phyloP scores from a whole-genome alignment of 495 filamentous ascomycete genomes.

The Hypoxylon crocopeplum region DNA sequence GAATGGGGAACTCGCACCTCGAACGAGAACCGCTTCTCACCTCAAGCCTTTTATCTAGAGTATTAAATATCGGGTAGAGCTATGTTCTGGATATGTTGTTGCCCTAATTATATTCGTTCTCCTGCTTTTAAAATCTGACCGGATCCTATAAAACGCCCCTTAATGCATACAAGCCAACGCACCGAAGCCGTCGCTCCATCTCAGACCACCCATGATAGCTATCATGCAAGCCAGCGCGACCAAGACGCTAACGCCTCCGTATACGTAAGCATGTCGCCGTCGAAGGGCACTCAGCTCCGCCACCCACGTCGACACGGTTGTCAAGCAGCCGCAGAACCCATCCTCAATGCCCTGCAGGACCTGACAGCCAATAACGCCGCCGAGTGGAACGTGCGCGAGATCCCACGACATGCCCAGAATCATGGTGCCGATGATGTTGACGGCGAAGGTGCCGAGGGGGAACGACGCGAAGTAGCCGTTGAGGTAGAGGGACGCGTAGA shows the following conservation, averaged over 20 bases:
- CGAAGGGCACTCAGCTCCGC: constrained; percentile 74
- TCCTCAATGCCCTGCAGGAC: constrained; percentile 84
- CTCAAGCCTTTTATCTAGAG: too few species aligned
- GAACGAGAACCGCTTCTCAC: too few species aligned
- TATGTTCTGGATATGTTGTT: too few species aligned
- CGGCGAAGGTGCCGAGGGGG: constrained; percentile 86
- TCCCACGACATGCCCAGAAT: constrained; percentile 73
- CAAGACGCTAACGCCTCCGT: constrained; percentile 71
- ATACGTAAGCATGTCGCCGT: constrained; percentile 74
- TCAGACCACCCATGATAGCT: constrained; percentile 78
- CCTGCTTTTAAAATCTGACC: too few species aligned
- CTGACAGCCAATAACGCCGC: constrained; percentile 71
- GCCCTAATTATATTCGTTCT: too few species aligned
- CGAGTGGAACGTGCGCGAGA: constrained; percentile 67
- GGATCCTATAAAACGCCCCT: constrained; percentile 1
- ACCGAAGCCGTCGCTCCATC: constrained; percentile 74
- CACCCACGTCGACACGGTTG: constrained; percentile 94
- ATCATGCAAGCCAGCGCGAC: constrained; percentile 71
- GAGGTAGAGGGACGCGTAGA: constrained; percentile 69
- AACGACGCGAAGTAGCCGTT: constrained; percentile 74
- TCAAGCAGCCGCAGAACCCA: constrained; percentile 89
- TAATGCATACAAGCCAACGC: constrained; percentile 55
- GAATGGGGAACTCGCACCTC: too few species aligned
- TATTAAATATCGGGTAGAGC: too few species aligned
- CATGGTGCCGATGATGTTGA: constrained; percentile 79